Percentiles rank a stretch among this genome's conserved stretches.
Evolutionary conservation across 176 grass and related monocot species (phyloP).

Genomic region (Oryza meyeriana): DNA sequence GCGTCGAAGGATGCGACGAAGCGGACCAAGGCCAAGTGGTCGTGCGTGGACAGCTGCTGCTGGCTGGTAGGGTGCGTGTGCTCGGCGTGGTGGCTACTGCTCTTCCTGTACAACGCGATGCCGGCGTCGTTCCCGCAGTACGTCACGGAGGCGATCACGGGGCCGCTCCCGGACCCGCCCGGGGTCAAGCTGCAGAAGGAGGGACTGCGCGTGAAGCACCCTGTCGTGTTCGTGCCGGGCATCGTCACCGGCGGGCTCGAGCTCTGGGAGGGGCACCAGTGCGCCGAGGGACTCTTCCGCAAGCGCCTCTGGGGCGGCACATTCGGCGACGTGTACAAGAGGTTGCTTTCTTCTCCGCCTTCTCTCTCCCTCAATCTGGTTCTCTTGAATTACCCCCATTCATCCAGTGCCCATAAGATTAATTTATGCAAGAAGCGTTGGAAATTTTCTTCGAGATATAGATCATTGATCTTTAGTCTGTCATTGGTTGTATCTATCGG

Average conservation of each 20-base stretch:
- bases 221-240: constrained; percentile 95
- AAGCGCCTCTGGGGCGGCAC: constrained; percentile 95
- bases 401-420: neutral
- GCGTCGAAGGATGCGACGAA: constrained; percentile 28
- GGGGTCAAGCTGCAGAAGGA: constrained; percentile 94
- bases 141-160: constrained; percentile 93
- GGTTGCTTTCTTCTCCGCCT: constrained; percentile 37
- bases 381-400: neutral
- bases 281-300: constrained; percentile 90
- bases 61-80: constrained; percentile 90
- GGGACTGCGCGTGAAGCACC: constrained; percentile 73
- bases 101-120: constrained; percentile 99
- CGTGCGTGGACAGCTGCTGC: constrained; percentile 86
- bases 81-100: constrained; percentile 86
- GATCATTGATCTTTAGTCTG: neutral
- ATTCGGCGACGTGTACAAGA: constrained; percentile 95
- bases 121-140: constrained; percentile 94
- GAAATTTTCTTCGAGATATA: constrained; percentile 6
- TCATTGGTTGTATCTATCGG: constrained; percentile 7
- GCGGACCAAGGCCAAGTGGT: constrained; percentile 54
- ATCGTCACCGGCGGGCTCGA: constrained; percentile 95
- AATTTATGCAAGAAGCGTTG: neutral
- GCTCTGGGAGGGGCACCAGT: constrained; percentile 97
- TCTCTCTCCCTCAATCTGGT: neutral
- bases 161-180: constrained; percentile 80